Conservation (phyloP, 805 yeast genomes). For the Candida michaelii region DNA sequence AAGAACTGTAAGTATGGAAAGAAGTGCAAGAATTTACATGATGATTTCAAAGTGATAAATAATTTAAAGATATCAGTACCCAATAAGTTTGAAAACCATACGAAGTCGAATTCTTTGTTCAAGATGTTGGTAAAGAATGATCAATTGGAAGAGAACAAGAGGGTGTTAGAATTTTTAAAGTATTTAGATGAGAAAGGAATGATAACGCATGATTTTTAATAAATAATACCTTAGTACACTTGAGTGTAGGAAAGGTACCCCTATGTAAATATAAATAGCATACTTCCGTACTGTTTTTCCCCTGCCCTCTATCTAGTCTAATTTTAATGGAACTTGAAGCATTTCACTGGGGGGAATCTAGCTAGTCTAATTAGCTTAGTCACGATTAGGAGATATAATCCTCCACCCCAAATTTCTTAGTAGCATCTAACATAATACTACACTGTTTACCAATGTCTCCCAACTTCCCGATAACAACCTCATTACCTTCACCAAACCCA, state of each 20-base stretch:
- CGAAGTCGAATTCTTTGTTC: constrained; percentile 23
- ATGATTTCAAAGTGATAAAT: constrained; percentile 21
- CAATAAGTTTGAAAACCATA: constrained; percentile 17
- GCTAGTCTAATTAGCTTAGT: too few species aligned
- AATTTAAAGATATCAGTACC: constrained; percentile 30
- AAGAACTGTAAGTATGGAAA: constrained; percentile 39
- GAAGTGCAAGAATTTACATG: constrained; percentile 39
- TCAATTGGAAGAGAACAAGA: constrained; percentile 34
- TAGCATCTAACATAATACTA: constrained; percentile 68
- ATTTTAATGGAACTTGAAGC: too few species aligned
- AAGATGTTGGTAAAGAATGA: constrained; percentile 35
- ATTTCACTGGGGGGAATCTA: too few species aligned
- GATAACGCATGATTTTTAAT: constrained; percentile 24
- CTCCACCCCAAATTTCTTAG: constrained; percentile 59
- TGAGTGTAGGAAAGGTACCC: too few species aligned
- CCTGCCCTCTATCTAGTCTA: too few species aligned
- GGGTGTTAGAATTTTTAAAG: constrained; percentile 35
- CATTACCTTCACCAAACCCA: constrained; percentile 80
- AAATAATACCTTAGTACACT: too few species aligned
- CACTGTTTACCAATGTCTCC: constrained; percentile 82
- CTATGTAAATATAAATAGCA: too few species aligned
- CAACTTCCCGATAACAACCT: constrained; percentile 63
- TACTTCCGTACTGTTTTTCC: too few species aligned
- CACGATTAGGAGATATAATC: too few species aligned
- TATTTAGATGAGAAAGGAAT: constrained; percentile 29